Base-by-base conservation (phyloP, 192 early-diverging fungal genomes). In the Coemansia sp. region DNA sequence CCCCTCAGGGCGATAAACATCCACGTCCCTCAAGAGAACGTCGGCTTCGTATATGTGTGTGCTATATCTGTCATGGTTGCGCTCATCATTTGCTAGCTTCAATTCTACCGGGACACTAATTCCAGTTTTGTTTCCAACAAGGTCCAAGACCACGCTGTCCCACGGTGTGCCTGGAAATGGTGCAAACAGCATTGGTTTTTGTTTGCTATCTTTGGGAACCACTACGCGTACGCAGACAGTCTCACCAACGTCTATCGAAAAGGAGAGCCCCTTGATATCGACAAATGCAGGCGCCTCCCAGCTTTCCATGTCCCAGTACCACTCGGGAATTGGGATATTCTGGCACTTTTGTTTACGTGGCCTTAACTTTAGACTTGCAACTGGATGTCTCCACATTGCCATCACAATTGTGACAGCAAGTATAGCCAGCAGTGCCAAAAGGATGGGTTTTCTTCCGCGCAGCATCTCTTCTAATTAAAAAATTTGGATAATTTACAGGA, bases 41-140 rank as follows among this genome's bases (percentile, higher is more conserved):
- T 79, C 71, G 6, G 76, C 73, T 35, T 85, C 80, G 52, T 85
- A 85, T 3, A 85, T 56, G 68, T 85, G 84, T 12, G 73, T 60
- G 45, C 46, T n/a, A 16, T 70, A 36, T 26, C 76, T 67, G 39
- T 72, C 64, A 59, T 39, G 14, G 60, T 65, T 71, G 12, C n/a
- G 20, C 30, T 9, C 46, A n/a, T 60, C 20, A 3, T 30, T 12
- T 9, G 21, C 35, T 39, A 35, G 5, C 12, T 23, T 10, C 16
- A 64, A 52, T 10, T 46, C n/a, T 4, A 71, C 58, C 11, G 74
- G 62, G 6, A 76, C 57, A 46, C 62, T 64, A 30, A 26, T 21
- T 34, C 56, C 41, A 10, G 49, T 36, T 11, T 23, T 33, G 10
- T 48, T 33, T 3, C 67, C 62, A 9, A 64, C 67, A 39, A 69